These are phyloP conservation scores for Xerocomellus dryophilus DNA, from an alignment of 768 basidiomycete genomes.

Conservation along the genomic window DNA sequence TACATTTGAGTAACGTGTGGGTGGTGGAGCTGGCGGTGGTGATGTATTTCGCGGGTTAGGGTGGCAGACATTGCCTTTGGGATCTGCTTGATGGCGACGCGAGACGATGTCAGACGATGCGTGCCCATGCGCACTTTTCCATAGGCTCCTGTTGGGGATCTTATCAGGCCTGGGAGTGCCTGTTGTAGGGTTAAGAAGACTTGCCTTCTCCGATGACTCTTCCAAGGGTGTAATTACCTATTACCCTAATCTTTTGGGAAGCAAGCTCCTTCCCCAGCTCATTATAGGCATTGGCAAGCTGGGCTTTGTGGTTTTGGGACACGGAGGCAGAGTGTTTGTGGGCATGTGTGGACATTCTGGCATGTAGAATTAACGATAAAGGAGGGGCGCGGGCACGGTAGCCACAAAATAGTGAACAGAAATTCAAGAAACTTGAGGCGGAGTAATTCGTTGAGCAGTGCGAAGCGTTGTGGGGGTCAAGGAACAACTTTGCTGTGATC, in stretches of 20 bases:
- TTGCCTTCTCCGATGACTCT: conserved; percentile 93
- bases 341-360: conserved; percentile 46
- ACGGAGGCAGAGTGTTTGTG: conserved; percentile 63
- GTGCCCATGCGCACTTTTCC: conserved; percentile 94
- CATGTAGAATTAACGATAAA: conserved; percentile 34
- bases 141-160: conserved; percentile 68
- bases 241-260: conserved; percentile 84
- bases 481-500: conserved; percentile 11
- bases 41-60: conserved; percentile 96
- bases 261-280: conserved; percentile 95
- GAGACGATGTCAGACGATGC: conserved; percentile 85
- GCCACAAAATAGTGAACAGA: conserved; percentile 28
- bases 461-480: conserved; percentile 8
- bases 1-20: conserved; percentile 94
- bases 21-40: conserved; percentile 95
- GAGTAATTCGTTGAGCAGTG: conserved; percentile 4
- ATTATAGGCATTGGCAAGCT: conserved; percentile 94
- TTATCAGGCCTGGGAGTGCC: conserved; percentile 20
- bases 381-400: conserved; percentile 34
- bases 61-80: conserved; percentile 89
- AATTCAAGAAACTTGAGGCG: conserved; percentile 15
- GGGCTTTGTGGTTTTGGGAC: conserved; percentile 76
- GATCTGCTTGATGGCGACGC: conserved; percentile 97
- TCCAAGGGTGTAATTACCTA: conserved; percentile 93
- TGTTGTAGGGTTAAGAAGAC: conserved; percentile 23